Base-by-base conservation (phyloP, 2,329 filamentous ascomycete species). In the Dryadomyces quercivorus region DNA sequence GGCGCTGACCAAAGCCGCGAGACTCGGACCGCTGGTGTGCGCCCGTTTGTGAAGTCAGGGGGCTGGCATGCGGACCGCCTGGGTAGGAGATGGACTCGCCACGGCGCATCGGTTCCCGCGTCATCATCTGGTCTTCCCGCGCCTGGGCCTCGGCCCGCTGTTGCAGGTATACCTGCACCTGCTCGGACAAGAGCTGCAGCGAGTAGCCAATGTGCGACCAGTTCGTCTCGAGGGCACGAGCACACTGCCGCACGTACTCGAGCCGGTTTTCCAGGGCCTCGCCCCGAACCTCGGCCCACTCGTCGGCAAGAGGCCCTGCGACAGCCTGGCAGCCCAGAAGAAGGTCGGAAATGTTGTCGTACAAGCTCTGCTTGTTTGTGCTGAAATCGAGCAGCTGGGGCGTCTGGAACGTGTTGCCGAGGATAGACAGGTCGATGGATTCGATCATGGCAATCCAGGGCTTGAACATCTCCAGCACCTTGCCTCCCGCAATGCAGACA, bases 251-350 rank as follows among this genome's bases (percentile, higher is more conserved):
- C 56, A 96, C 89, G 59, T 87, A 85, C 59, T 86, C 86, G 26
- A 97, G 70, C 21, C 93, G 83, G 60, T 88, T 88, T 64, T 96
- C 92, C 34, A 98, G 74, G 8, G 91, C 87, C 65, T 95, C 89
- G 1, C 90, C 89, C 46, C 90, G 83, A n/a, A 91, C 76, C 66
- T 95, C 90, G 4, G 91, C 82, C 93, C 93, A 98, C 70, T 98
- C 93, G 65, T 98, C 93, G 9, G 86, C 88, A 46, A 98, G 70
- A 6, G 93, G 93, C 9, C 88, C 88, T 6, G 90, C 88, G n/a
- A 97, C 86, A 22, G 87, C 83, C 69, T 98, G 93, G 63, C 91
- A 96, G 56, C 85, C 83, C 51, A 95, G 72, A 4, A 97, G 72
- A 31, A 98, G 78, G 66, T 97, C 93, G 9, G 90, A 91, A 54